Base-by-base conservation (phyloP, 2,329 filamentous ascomycete genomes). In the Penicillium palitans region DNA sequence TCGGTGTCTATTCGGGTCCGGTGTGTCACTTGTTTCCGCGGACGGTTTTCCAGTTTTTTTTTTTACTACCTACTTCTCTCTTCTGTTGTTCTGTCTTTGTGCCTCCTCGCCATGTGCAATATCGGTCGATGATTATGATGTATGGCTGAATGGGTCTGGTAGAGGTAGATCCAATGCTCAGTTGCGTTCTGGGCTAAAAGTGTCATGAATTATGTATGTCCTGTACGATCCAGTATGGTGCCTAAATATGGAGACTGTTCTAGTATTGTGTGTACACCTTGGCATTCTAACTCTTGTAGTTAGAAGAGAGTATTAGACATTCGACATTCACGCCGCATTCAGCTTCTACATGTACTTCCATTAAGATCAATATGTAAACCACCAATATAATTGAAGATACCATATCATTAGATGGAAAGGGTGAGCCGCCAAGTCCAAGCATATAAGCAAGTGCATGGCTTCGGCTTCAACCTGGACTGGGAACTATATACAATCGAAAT, bases 401-500 rank as follows among this genome's bases (percentile, higher is more conserved):
- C 55, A 61, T 58, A 55, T 59, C 53, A 67, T 67, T 67, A 67
- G 54, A 61, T 61, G 55, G 51, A 53, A 58, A 55, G 54, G 45
- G 46, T 45, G 52, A 57, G 57, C 54, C 29, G 42, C 52, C 52
- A 47, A 19, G 35, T 40, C 51, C 55, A 48, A 37, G 46, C 55
- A 31, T 46, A 47, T 56, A 61, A 52, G 46, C 41, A 54, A 60
- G 33, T 33, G 24, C 27, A 35, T 45, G 41, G 48, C 52, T 51
- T 59, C n/a, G 52, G 55, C 54, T 52, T 59, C 27, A 56, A 60
- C 56, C 56, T 41, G 19, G 56, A 55, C 55, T 46, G 25, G 37
- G 61, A 58, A 66, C 59, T 67, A 67, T 67, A 58, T 67, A 67
- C 65, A 67, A 57, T 62, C 51, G 48, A 61, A 66, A 66, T 64